Conservation (phyloP, 805 yeast genomes). For the Starmerella powellii region DNA sequence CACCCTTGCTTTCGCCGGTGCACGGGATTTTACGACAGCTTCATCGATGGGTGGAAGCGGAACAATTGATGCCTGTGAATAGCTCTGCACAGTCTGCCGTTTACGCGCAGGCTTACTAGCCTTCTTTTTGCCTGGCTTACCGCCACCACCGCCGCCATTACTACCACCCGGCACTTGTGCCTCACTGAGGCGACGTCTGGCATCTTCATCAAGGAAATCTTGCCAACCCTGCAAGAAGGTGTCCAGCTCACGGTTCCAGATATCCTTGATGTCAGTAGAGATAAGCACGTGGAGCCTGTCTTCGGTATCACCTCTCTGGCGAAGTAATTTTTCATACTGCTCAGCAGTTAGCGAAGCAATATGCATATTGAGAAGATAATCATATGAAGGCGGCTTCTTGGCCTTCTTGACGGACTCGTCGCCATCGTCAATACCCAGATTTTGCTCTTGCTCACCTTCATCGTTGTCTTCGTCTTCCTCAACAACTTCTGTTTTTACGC, state of each 20-base stretch:
- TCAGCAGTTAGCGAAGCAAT: slow-evolving; percentile 89
- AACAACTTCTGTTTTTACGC: slow-evolving; percentile 28
- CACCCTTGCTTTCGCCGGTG: background rate
- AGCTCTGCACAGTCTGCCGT: background rate
- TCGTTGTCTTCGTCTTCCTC: slow-evolving; percentile 26
- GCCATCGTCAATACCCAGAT: slow-evolving; percentile 10
- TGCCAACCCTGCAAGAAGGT: slow-evolving; percentile 57
- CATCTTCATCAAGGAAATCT: slow-evolving; percentile 54
- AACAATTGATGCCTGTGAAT: background rate
- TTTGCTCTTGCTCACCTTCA: slow-evolving; percentile 29
- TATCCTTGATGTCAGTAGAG: slow-evolving; percentile 63
- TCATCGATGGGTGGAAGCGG: background rate
- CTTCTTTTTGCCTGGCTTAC: slow-evolving; percentile 22
- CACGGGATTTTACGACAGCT: background rate
- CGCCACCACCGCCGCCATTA: slow-evolving; percentile 31
- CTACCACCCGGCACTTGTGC: slow-evolving; percentile 28
- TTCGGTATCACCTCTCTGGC: slow-evolving; percentile 62
- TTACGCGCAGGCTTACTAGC: slow-evolving; percentile 25
- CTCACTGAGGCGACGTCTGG: slow-evolving; percentile 42
- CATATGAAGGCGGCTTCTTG: slow-evolving; percentile 49
- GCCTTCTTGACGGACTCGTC: slow-evolving; percentile 20
- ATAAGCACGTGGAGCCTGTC: slow-evolving; percentile 55
- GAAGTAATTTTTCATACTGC: slow-evolving; percentile 66
- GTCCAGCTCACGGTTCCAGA: slow-evolving; percentile 79
- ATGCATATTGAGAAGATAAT: slow-evolving; percentile 82